Evolutionary conservation across 106 monocot species (phyloP).

Genomic region (Apostasia shenzhenica): DNA sequence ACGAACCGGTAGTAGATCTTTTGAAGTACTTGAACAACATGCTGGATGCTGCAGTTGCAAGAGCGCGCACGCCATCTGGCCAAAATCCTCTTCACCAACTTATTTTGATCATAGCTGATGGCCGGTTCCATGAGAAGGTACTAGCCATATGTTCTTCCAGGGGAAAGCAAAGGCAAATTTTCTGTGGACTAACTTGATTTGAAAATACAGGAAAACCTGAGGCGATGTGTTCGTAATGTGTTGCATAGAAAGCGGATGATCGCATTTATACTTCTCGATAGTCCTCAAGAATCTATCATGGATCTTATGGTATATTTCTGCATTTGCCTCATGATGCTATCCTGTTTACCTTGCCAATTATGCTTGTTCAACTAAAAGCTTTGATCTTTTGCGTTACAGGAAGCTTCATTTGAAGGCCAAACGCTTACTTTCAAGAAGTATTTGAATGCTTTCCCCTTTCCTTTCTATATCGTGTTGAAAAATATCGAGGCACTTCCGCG

Average conservation of each 20-base stretch:
- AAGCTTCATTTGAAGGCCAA: constrained; percentile 48
- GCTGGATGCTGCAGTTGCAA: constrained; percentile 74
- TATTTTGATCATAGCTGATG: constrained; percentile 83
- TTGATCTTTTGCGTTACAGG: constrained; percentile 28
- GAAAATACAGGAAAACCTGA: constrained; percentile 53
- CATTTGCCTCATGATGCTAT: not conserved
- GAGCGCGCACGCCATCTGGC: constrained; percentile 78
- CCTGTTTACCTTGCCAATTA: not conserved
- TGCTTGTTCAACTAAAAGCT: not conserved
- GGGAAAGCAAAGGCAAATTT: not conserved
- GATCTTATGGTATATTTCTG: constrained; percentile 36
- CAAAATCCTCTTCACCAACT: constrained; percentile 80
- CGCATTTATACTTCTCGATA: constrained; percentile 80
- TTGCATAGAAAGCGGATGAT: constrained; percentile 69
- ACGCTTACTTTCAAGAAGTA: constrained; percentile 42
- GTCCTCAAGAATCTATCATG: constrained; percentile 70
- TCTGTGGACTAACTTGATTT: not conserved
- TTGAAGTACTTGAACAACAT: constrained; percentile 68
- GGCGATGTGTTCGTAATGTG: constrained; percentile 49
- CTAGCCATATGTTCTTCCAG: not conserved
- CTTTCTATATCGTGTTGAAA: constrained; percentile 76
- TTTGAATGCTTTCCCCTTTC: constrained; percentile 78
- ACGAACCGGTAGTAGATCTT: constrained; percentile 78
- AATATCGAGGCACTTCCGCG: constrained; percentile 84
- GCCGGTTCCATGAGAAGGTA: constrained; percentile 81